Percentiles rank a stretch among this genome's conserved stretches.
phyloP scores from a whole-genome alignment of 2,329 filamentous ascomycete species.

The Aspergillus tubingensis region DNA sequence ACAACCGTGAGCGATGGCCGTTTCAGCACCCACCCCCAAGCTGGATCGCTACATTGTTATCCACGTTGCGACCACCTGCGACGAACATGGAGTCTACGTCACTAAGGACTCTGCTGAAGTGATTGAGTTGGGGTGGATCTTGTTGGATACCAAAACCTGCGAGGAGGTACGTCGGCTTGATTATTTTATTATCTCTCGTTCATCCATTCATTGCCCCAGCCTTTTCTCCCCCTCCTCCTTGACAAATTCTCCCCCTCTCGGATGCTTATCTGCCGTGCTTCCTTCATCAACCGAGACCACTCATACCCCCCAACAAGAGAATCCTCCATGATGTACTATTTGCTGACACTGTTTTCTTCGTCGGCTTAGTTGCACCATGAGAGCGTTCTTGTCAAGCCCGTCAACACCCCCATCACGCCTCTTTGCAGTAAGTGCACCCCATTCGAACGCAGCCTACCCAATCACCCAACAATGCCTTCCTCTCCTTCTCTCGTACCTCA shows the following conservation, averaged over 20 bases:
- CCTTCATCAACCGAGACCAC: neutral
- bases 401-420: conserved; percentile 98
- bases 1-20: conserved; percentile 42
- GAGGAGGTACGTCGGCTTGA: conserved; percentile 71
- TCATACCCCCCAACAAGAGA: neutral
- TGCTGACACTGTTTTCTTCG: conserved; percentile 27
- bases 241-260: neutral
- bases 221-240: neutral
- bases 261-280: conserved; percentile 3
- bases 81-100: conserved; percentile 98
- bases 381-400: conserved; percentile 94
- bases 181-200: conserved; percentile 12
- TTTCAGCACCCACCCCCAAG: conserved; percentile 62
- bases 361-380: conserved; percentile 78
- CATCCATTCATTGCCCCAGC: conserved; percentile 7
- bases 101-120: conserved; percentile 99
- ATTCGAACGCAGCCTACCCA: conserved; percentile 13
- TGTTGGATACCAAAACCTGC: conserved; percentile 85
- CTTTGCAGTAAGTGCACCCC: conserved; percentile 82
- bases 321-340: neutral
- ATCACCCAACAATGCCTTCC: conserved; percentile 3
- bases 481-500: neutral
- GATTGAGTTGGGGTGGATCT: conserved; percentile 97
- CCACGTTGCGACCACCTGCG: conserved; percentile 97
- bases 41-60: conserved; percentile 97